Percentiles rank a stretch among this genome's conserved stretches.
These are phyloP conservation scores for Candida coquimbonensis DNA, from an alignment of 805 yeast genomes.

Conservation along the genomic window DNA sequence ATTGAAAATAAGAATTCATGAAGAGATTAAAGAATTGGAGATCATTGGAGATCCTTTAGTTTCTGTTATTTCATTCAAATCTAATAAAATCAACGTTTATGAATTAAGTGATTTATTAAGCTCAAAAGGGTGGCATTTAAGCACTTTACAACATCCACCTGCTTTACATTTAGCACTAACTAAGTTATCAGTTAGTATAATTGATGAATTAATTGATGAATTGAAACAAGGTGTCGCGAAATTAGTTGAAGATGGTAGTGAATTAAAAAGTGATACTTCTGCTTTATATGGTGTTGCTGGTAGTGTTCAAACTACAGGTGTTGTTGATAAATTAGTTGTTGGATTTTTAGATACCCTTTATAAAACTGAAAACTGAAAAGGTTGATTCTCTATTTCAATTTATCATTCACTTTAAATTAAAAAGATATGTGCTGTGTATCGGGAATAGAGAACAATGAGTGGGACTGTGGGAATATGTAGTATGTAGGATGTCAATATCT, in stretches of 20 bases:
- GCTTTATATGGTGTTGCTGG: constrained; percentile 96
- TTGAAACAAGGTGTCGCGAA: constrained; percentile 26
- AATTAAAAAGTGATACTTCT: constrained; percentile 54
- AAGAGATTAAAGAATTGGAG: constrained; percentile 49
- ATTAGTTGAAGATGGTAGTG: constrained; percentile 15
- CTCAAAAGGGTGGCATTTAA: constrained; percentile 80
- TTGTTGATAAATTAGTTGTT: constrained; percentile 72
- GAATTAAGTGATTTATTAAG: constrained; percentile 66
- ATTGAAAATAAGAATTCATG: constrained; percentile 40
- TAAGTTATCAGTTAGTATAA: constrained; percentile 51
- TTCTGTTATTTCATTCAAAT: constrained; percentile 76
- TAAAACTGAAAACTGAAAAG: constrained; percentile 31
- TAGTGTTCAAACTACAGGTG: constrained; percentile 72
- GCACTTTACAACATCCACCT: constrained; percentile 80
- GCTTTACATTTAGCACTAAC: constrained; percentile 92
- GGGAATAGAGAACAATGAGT: too few relatives aligned
- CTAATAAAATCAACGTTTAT: constrained; percentile 60
- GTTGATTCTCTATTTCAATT: not conserved
- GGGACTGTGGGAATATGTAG: too few relatives aligned
- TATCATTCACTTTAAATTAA: too few relatives aligned
- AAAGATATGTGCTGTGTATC: too few relatives aligned
- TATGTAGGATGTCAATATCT: too few relatives aligned
- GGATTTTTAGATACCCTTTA: constrained; percentile 80
- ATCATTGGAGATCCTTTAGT: constrained; percentile 81
- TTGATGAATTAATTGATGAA: constrained; percentile 51